Evolutionary conservation across 352 stramenopile genomes (phyloP).

Genomic region (Globisporangium rhizosaccharum): DNA sequence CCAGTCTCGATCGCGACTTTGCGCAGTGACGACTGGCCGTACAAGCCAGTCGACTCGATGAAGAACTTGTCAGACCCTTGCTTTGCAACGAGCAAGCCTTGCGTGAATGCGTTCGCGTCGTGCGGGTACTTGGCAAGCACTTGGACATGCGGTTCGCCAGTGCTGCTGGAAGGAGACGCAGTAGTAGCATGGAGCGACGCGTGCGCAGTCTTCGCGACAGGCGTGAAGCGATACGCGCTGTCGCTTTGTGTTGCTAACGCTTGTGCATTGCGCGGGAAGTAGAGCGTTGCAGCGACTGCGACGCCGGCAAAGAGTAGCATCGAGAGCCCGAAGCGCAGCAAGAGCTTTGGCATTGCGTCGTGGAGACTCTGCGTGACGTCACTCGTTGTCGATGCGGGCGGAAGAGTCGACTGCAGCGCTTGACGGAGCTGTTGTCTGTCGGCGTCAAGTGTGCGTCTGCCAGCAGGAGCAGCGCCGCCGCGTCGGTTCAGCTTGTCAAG

Average conservation of each 20-base stretch:
- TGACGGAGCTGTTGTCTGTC: neutral
- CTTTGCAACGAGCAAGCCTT: conserved; percentile 66
- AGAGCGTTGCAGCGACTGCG: conserved; percentile 13
- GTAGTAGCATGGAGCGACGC: neutral
- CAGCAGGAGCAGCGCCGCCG: neutral
- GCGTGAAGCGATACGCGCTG: conserved; percentile 1
- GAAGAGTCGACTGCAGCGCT: neutral
- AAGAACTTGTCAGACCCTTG: conserved; percentile 61
- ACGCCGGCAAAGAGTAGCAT: conserved; percentile 23
- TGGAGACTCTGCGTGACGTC: conserved; percentile 10
- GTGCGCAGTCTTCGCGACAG: conserved; percentile 13
- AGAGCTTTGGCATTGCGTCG: conserved; percentile 24
- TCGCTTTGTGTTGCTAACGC: neutral
- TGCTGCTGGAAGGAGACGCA: neutral
- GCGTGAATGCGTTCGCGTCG: conserved; percentile 81
- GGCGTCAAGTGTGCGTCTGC: neutral
- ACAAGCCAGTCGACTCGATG: conserved; percentile 91
- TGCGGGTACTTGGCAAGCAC: conserved; percentile 75
- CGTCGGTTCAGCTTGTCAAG: conserved; percentile 10
- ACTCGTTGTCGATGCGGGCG: conserved; percentile 2
- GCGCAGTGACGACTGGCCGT: conserved; percentile 82
- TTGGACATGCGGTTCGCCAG: conserved; percentile 20
- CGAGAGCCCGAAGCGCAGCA: conserved; percentile 27
- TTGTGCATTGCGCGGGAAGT: conserved; percentile 1
- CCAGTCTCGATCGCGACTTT: conserved; percentile 86